phyloP scores from a whole-genome alignment of 192 early-diverging fungal genomes.

The Coemansia sp. region DNA sequence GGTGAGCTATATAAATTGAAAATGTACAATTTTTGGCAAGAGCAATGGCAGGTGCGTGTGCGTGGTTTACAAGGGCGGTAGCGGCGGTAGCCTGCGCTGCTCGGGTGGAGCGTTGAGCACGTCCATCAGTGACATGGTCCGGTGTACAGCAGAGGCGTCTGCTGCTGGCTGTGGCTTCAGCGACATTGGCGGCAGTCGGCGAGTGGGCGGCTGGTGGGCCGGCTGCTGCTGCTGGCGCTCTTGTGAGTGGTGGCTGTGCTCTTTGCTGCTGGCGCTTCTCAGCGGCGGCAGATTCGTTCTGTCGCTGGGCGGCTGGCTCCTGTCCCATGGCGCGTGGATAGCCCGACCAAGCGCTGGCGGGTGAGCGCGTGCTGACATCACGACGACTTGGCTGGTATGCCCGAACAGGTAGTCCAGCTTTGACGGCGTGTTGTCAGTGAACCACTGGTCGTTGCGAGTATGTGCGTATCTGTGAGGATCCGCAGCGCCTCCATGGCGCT shows the following conservation, averaged over 20 bases:
- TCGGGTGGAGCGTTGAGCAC: constrained; percentile 52
- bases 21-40: not conserved
- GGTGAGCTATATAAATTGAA: not conserved
- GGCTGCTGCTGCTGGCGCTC: not conserved
- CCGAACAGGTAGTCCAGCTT: constrained; percentile 44
- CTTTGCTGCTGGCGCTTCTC: not conserved
- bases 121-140: constrained; percentile 54
- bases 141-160: constrained; percentile 17
- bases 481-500: not conserved
- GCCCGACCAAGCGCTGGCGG: constrained; percentile 6
- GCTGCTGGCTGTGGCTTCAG: not conserved
- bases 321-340: constrained; percentile 2
- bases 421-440: constrained; percentile 27
- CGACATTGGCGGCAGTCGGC: not conserved
- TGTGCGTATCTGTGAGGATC: constrained; percentile 22
- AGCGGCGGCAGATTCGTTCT: constrained; percentile 7
- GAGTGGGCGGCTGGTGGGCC: not conserved
- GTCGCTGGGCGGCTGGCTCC: not conserved
- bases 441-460: constrained; percentile 53
- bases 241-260: not conserved
- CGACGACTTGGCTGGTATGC: constrained; percentile 14
- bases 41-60: not conserved
- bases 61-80: constrained; percentile 26
- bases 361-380: constrained; percentile 17
- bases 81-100: constrained; percentile 53